phyloP scores from a whole-genome alignment of 306 rosid species.

The Fragaria vesca region DNA sequence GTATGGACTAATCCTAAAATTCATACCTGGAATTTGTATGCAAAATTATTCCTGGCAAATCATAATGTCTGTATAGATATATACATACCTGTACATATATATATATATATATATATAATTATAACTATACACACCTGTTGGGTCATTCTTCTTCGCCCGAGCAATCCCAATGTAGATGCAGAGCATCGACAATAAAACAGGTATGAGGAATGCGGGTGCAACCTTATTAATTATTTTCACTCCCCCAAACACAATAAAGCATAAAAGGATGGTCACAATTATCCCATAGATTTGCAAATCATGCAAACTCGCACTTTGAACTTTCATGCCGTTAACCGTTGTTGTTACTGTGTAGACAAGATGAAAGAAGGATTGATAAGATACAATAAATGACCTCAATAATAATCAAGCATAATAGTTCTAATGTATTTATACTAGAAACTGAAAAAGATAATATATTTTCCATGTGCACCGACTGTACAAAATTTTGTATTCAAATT shows the following conservation, averaged over 20 bases:
- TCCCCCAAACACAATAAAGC: slow-evolving; percentile 98
- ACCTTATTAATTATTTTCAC: slow-evolving; percentile 97
- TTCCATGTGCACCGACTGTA: background rate
- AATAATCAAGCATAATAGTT: background rate
- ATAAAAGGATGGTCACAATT: slow-evolving; percentile 82
- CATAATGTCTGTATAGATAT: background rate
- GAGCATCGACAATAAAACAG: slow-evolving; percentile 77
- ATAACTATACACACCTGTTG: slow-evolving; percentile 54
- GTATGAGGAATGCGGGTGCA: slow-evolving; percentile 95
- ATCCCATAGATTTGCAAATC: slow-evolving; percentile 97
- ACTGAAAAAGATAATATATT: background rate
- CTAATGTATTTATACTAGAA: background rate
- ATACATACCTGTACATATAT: too few relatives aligned
- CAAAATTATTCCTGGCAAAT: background rate
- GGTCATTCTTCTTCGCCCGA: slow-evolving; percentile 67
- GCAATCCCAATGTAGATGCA: slow-evolving; percentile 82
- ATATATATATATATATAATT: background rate
- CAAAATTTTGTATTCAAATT: background rate
- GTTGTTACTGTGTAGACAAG: slow-evolving; percentile 69
- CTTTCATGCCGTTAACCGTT: slow-evolving; percentile 62
- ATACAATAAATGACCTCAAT: slow-evolving; percentile 1
- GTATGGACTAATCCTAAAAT: background rate
- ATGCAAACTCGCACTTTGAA: slow-evolving; percentile 69
- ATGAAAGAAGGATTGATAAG: slow-evolving; percentile 19
- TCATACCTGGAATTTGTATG: background rate